Evolutionary conservation across 2,329 filamentous ascomycete species (phyloP).

Genomic region (Exophiala bonariae): DNA sequence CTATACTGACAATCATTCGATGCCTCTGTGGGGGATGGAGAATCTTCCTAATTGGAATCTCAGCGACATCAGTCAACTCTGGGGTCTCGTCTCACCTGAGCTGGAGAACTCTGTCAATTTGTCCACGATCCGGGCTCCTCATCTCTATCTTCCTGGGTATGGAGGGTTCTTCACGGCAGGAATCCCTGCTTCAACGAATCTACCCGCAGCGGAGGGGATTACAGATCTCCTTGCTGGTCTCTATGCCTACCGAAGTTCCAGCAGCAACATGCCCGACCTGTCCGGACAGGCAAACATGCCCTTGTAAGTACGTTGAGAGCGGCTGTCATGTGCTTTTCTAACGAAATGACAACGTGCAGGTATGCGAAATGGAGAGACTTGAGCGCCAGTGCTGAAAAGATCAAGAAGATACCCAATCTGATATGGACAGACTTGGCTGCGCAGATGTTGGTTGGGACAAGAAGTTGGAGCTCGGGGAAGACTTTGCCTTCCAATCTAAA

Average conservation of each 20-base stretch:
- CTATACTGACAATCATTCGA: slow-evolving; percentile 34
- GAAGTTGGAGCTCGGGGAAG: slow-evolving; percentile 11
- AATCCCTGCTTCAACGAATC: slow-evolving; percentile 30
- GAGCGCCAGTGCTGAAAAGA: slow-evolving; percentile 27
- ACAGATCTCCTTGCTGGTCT: slow-evolving; percentile 8
- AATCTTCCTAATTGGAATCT: slow-evolving; percentile 30
- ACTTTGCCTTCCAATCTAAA: slow-evolving; percentile 14
- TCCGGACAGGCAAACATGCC: slow-evolving; percentile 39
- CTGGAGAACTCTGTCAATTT: slow-evolving; percentile 35
- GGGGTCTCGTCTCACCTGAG: slow-evolving; percentile 40
- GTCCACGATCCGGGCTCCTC: slow-evolving; percentile 33
- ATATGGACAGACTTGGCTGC: slow-evolving; percentile 49
- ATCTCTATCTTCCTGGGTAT: slow-evolving; percentile 35
- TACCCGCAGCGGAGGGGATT: slow-evolving; percentile 37
- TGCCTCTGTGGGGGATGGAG: slow-evolving; percentile 42
- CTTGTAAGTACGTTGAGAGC: slow-evolving; percentile 34
- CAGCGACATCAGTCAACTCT: slow-evolving; percentile 35
- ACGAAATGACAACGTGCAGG: slow-evolving; percentile 11
- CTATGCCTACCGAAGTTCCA: neutral
- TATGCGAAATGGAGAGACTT: slow-evolving; percentile 39
- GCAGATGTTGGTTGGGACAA: slow-evolving; percentile 45
- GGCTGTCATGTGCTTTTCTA: too few species aligned
- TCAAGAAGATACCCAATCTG: slow-evolving; percentile 42
- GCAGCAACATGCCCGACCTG: slow-evolving; percentile 22
- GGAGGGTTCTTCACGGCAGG: slow-evolving; percentile 6